These are phyloP conservation scores for Zymoseptoria passerinii DNA, from an alignment of 2,329 filamentous ascomycete genomes.

Conservation along the genomic window DNA sequence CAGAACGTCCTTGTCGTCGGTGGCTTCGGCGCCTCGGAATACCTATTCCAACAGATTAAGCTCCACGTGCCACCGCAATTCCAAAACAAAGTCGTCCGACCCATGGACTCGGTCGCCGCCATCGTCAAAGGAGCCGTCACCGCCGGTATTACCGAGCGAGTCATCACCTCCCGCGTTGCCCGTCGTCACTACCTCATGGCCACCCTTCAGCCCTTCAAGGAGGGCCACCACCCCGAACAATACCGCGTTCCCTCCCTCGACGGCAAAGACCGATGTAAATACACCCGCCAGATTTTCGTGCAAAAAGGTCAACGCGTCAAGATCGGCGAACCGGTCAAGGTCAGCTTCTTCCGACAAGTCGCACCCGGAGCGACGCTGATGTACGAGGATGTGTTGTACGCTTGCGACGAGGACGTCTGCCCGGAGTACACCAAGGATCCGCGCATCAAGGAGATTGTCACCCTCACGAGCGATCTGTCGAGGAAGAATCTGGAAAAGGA, in stretches of 20 bases:
- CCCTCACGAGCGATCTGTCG: conserved; percentile 89
- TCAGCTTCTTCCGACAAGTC: conserved; percentile 96
- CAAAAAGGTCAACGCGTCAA: conserved; percentile 98
- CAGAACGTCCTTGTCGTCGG: conserved; percentile 92
- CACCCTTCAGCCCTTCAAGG: conserved; percentile 96
- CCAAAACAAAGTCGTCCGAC: conserved; percentile 93
- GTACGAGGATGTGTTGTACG: conserved; percentile 98
- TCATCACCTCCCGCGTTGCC: conserved; percentile 93
- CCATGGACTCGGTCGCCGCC: conserved; percentile 97
- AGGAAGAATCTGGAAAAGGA: conserved; percentile 99
- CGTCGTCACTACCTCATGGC: conserved; percentile 99
- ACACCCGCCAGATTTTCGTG: conserved; percentile 95
- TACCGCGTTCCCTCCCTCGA: conserved; percentile 95
- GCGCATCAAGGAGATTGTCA: conserved; percentile 97
- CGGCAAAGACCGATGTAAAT: conserved; percentile 97
- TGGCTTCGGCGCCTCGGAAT: conserved; percentile 96
- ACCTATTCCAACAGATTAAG: conserved; percentile 99
- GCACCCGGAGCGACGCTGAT: conserved; percentile 94
- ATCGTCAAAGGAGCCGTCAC: conserved; percentile 98
- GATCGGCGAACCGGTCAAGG: conserved; percentile 98
- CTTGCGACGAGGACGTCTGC: conserved; percentile 95
- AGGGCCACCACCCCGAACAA: conserved; percentile 94
- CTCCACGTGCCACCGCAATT: conserved; percentile 96
- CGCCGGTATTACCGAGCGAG: conserved; percentile 91
- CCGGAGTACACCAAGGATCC: conserved; percentile 99